Evolutionary conservation across 2,329 filamentous ascomycete genomes (phyloP), one percentile per base, ranked within the genome.

Genomic region (Scorias spongiosa): DNA sequence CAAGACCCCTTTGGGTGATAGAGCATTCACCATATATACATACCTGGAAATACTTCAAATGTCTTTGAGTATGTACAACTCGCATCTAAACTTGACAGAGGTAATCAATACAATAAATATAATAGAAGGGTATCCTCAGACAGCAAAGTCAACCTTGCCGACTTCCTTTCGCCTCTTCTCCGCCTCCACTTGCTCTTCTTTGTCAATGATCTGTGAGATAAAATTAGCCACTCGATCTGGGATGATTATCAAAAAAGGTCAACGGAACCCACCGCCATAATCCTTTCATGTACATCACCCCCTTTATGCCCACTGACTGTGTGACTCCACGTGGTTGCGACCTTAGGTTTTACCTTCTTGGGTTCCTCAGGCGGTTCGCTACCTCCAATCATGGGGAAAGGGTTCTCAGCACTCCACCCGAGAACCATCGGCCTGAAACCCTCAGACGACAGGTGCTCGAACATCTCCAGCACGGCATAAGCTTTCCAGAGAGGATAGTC

Each of bases 351-450:
- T 48, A 54, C 52, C n/a, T 46, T 41, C 42, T 49, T 48, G 6
- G 48, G 47, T 10, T 51, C 51, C 17, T 47, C 51, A 12, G 53
- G 51, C 12, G 57, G 57, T 42, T 57, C 54, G 5, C 47, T 45
- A 12, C 58, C 58, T 10, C 58, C 58, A 9, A 60, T 53, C 56
- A 57, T 57, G 2, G 57, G 58, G 38, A 57, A 60, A 0, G 58
- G 58, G 44, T 60, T 60, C 46, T 60, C 58, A 26, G 50, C 53
- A 2, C 49, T 52, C 47, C 52, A 60, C 40, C 58, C 58, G 12
- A 57, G 41, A 9, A 60, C 48, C 50, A 58, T 54, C 5, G 58
- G 58, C 9, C 58, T 51, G 46, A 57, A 58, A 12, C 57, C 57
- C 44, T 54, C 46, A 15, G 46, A 45, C 17, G 54, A 52, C 8